Conservation (phyloP, 192 early-diverging fungal species). For the Umbelopsis isabellina region DNA sequence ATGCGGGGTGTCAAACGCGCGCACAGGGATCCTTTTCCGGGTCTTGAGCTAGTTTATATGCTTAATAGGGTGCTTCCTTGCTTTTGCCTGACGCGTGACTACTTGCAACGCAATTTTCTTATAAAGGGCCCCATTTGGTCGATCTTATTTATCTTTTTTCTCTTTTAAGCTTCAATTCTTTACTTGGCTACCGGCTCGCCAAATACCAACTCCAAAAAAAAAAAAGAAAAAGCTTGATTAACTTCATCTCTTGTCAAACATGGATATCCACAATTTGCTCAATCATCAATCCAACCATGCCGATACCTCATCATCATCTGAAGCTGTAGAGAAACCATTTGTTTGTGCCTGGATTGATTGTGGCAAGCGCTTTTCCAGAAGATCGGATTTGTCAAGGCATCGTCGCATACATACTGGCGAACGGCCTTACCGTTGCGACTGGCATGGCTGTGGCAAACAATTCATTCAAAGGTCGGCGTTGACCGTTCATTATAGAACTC, state of each 20-base stretch:
- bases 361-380: slow-evolving; percentile 54
- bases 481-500: slow-evolving; percentile 62
- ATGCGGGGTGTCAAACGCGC: slow-evolving; percentile 16
- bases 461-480: slow-evolving; percentile 66
- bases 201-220: background rate
- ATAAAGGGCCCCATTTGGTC: slow-evolving; percentile 10
- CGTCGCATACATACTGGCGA: slow-evolving; percentile 62
- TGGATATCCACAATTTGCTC: slow-evolving; percentile 45
- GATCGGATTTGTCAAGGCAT: slow-evolving; percentile 59
- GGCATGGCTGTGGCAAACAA: slow-evolving; percentile 53
- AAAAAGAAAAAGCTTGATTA: background rate
- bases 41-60: background rate
- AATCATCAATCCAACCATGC: slow-evolving; percentile 24
- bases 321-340: slow-evolving; percentile 40
- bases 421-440: slow-evolving; percentile 54
- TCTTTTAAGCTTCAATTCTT: background rate
- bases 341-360: slow-evolving; percentile 51
- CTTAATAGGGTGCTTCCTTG: background rate
- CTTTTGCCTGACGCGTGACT: slow-evolving; percentile 6
- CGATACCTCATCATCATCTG: background rate
- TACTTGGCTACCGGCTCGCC: background rate
- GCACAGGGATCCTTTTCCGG: slow-evolving; percentile 17
- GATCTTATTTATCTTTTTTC: background rate
- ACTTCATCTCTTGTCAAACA: slow-evolving; percentile 10
- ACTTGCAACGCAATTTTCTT: background rate